Evolutionary conservation across 257 asterid genomes (phyloP), one percentile per base, ranked within the genome.

Genomic region (Linderniella brevidens): DNA sequence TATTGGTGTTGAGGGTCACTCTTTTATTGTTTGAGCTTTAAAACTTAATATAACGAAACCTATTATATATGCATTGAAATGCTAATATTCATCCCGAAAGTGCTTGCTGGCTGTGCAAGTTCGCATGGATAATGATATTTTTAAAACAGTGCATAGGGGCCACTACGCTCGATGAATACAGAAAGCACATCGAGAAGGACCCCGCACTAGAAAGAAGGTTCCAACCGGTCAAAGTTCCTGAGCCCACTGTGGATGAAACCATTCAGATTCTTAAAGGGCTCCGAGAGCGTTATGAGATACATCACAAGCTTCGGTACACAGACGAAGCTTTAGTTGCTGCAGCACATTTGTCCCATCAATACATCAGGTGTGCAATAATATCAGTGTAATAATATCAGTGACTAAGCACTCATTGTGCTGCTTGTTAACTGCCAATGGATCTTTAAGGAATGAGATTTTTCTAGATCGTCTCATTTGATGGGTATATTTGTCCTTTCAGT

Each of bases 221-320:
- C 62, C 97, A 87, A 61, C 97, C 97, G 9, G 95, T 87, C 37
- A 83, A 67, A 74, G 95, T 87, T 38, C 97, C 97, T 9, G 97
- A 87, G 56, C 97, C 97, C 37, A 58, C 93, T 3, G 95, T 83
- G 46, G 97, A 87, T 58, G 97, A 87, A 60, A 71, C 95, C 53
- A 80, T 87, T 73, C 93, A 69, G 69, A 87, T 87, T 64, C 63
- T 87, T 61, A 80, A 62, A 69, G 97, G 97, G 29, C 85, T 87
- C 52, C 63, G 93, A 13, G 93, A 80, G 58, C 79, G 95, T 19
- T 87, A 87, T 51, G 97, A 87, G 71, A 76, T 87, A 18, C 97
- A 87, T 71, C 97, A 87, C 85, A 83, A 83, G 68, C 88, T 83
- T 42, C 95, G 88, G 29, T 87, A 87, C 70, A 77, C 97, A 9